A percentile compares a stretch with the other conserved stretches of the same genome.
phyloP scores from a whole-genome alignment of 169 alveolate genomes.

The Cryptosporidium muris region DNA sequence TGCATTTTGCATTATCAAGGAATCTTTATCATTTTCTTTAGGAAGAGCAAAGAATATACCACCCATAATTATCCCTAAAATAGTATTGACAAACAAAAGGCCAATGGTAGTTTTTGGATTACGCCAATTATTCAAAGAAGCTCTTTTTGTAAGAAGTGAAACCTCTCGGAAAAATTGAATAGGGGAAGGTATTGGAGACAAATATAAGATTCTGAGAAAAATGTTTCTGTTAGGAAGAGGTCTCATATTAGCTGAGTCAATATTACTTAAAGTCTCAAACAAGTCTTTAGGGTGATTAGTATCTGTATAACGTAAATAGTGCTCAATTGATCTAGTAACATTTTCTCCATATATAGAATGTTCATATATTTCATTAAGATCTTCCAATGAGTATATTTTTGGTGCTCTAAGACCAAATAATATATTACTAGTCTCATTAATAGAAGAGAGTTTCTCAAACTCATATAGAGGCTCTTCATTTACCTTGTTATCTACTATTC shows the following conservation, averaged over 20 bases:
- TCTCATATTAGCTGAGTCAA: slow-evolving; percentile 65
- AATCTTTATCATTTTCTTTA: slow-evolving; percentile 26
- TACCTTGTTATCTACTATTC: slow-evolving; percentile 28
- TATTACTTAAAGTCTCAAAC: slow-evolving; percentile 48
- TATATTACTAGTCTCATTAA: slow-evolving; percentile 42
- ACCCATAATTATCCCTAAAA: slow-evolving; percentile 50
- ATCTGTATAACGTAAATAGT: slow-evolving; percentile 46
- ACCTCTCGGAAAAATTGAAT: slow-evolving; percentile 45
- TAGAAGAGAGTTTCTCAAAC: slow-evolving; percentile 54
- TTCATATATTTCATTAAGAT: slow-evolving; percentile 30
- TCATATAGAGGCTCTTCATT: slow-evolving; percentile 63
- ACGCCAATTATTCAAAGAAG: slow-evolving; percentile 42
- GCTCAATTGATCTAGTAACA: slow-evolving; percentile 39
- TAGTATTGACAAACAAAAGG: slow-evolving; percentile 14
- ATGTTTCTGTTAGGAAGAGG: slow-evolving; percentile 30
- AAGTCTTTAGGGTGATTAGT: slow-evolving; percentile 48
- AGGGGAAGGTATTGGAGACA: slow-evolving; percentile 71
- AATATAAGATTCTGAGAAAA: slow-evolving; percentile 36
- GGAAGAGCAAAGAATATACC: slow-evolving; percentile 51
- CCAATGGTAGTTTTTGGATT: slow-evolving; percentile 56
- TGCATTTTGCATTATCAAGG: slow-evolving; percentile 38
- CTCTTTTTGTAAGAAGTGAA: slow-evolving; percentile 30
- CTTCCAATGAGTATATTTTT: slow-evolving; percentile 42
- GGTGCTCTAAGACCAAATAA: slow-evolving; percentile 53
- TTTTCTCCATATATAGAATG: slow-evolving; percentile 66